These are phyloP conservation scores for Kwoniella dejecticola DNA, from an alignment of 768 basidiomycete genomes.

Conservation along the genomic window DNA sequence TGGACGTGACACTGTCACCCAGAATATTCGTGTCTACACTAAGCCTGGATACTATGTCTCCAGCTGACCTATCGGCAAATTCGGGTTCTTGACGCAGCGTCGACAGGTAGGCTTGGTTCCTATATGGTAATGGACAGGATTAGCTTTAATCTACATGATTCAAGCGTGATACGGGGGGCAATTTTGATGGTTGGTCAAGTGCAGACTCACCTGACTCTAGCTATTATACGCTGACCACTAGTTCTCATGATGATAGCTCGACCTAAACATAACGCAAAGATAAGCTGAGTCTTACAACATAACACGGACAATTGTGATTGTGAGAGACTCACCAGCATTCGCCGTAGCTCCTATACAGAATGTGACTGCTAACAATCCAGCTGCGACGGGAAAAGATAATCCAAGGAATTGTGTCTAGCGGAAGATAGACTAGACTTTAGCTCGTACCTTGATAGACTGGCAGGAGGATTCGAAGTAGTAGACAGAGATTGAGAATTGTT, in stretches of 20 bases:
- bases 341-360: conserved; percentile 87
- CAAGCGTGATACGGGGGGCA: neutral
- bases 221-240: conserved; percentile 88
- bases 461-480: too few species aligned
- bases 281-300: neutral
- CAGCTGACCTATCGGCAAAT: conserved; percentile 87
- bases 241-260: conserved; percentile 68
- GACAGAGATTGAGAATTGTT: too few species aligned
- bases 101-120: conserved; percentile 79
- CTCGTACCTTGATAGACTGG: neutral
- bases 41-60: conserved; percentile 87
- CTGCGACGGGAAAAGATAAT: conserved; percentile 77
- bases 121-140: neutral
- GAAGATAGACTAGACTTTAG: neutral
- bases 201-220: conserved; percentile 58
- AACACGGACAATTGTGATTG: neutral
- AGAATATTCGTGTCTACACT: conserved; percentile 91
- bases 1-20: conserved; percentile 65
- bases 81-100: conserved; percentile 87
- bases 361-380: conserved; percentile 67
- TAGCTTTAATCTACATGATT: neutral
- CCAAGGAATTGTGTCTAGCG: conserved; percentile 66
- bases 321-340: conserved; percentile 70
- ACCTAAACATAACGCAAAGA: conserved; percentile 19
- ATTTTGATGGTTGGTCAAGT: neutral